These are phyloP conservation scores for Apiospora sp. DNA, from an alignment of 2,329 filamentous ascomycete species.

Conservation along the genomic window DNA sequence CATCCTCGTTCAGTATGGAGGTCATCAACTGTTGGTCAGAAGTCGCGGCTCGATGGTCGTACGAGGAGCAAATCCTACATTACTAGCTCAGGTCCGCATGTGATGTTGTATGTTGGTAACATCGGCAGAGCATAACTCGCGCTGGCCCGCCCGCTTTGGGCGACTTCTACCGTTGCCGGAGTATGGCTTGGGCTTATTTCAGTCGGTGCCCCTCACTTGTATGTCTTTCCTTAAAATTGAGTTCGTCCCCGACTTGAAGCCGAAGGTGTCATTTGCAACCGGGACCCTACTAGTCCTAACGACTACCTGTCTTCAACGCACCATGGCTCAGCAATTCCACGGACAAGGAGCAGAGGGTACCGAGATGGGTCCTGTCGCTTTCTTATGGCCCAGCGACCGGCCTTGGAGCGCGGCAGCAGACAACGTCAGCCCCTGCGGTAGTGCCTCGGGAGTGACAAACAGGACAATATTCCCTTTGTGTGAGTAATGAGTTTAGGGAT, in stretches of 20 bases:
- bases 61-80: slow-evolving; percentile 32
- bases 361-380: slow-evolving; percentile 62
- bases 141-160: background rate
- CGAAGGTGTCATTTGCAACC: no score
- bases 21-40: background rate
- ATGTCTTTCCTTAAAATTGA: no score
- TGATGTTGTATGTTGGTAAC: background rate
- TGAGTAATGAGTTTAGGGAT: slow-evolving; percentile 38
- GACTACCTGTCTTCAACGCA: slow-evolving; percentile 29
- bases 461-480: slow-evolving; percentile 60
- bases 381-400: slow-evolving; percentile 62
- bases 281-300: background rate
- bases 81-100: slow-evolving; percentile 27
- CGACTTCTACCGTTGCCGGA: background rate
- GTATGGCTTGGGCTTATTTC: background rate
- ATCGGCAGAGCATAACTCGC: background rate
- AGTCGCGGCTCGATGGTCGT: background rate
- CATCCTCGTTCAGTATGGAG: background rate
- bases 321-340: slow-evolving; percentile 33
- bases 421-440: slow-evolving; percentile 61
- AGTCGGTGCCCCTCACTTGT: background rate
- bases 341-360: slow-evolving; percentile 41
- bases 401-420: slow-evolving; percentile 57
- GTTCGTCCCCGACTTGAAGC: background rate
- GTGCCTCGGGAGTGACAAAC: slow-evolving; percentile 50